Evolutionary conservation across 1,139 yeast genomes (phyloP).

Genomic region (Pichia sp.): DNA sequence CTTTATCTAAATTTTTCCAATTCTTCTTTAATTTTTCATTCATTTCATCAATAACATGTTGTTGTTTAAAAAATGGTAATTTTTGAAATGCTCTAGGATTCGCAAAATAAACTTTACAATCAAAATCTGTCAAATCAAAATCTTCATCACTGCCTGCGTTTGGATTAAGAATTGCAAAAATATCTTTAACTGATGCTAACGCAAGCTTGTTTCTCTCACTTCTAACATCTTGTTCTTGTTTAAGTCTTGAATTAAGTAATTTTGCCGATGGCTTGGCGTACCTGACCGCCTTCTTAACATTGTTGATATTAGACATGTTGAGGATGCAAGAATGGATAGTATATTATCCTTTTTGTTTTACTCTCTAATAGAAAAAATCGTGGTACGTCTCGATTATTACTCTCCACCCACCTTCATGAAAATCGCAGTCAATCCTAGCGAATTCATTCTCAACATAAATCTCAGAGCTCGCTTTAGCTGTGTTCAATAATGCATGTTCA

Average conservation of each 20-base stretch:
- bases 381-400: too few species aligned
- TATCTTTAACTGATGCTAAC: slow-evolving; percentile 28
- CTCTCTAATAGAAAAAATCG: too few species aligned
- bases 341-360: too few species aligned
- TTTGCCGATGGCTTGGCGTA: slow-evolving; percentile 23
- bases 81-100: slow-evolving; percentile 41
- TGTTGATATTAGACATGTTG: neutral
- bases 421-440: too few species aligned
- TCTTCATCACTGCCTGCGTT: slow-evolving; percentile 31
- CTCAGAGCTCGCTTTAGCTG: too few species aligned
- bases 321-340: slow-evolving; percentile 4
- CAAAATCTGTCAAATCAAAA: slow-evolving; percentile 39
- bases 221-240: slow-evolving; percentile 24
- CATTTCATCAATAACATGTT: slow-evolving; percentile 47
- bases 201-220: slow-evolving; percentile 30
- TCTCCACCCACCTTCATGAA: too few species aligned
- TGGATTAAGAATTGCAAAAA: slow-evolving; percentile 27
- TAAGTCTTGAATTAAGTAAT: slow-evolving; percentile 21
- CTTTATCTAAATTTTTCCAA: slow-evolving; percentile 43
- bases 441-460: too few species aligned
- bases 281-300: slow-evolving; percentile 7
- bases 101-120: slow-evolving; percentile 44
- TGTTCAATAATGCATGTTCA: too few species aligned
- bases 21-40: slow-evolving; percentile 46
- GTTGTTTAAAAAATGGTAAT: slow-evolving; percentile 50